Base-by-base conservation (phyloP, 2,329 filamentous ascomycete species). In the Xenoacremonium recifei region DNA sequence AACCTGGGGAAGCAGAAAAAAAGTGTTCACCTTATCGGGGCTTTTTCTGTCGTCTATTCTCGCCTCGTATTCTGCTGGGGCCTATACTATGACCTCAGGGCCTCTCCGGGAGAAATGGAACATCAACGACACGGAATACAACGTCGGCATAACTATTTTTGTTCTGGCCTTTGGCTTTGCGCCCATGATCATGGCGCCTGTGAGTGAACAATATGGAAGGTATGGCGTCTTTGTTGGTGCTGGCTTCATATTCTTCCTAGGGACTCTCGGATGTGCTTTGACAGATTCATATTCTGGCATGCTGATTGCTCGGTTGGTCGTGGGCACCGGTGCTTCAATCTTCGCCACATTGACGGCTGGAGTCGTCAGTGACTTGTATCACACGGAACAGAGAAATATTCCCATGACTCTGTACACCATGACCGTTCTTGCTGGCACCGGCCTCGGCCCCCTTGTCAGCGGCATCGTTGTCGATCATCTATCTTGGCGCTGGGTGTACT, bases 321-420 rank as follows among this genome's bases (percentile, higher is more conserved):
- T 75, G 1, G 84, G 84, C 1, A 76, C 80, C 18, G 78, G 78
- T 5, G 80, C 76, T 4, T 82, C 77, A 44, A 71, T 72, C 13
- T 62, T 58, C 23, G 48, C 54, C 1, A 57, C 56, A 0, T 38
- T 63, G 68, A 80, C 85, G 0, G 84, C 83, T 4, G 84, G 84
- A 1, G 80, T 87, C 1, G 76, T 87, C 4, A 77, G 77, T 36
- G 84, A 87, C 42, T 77, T 87, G 25, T 87, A 84, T 49, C 74
- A 79, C 35, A 71, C 80, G 0, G 63, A 79, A 42, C 73, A 84
- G 30, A 72, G 84, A 11, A 87, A 87, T 45, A 81, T 79, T 0
- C 80, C 84, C 0, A 87, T 87, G 84, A 76, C 81, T 0, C 58
- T 86, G 2, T 87, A 85, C 59, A 77, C 80, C 0, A 76, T 76